phyloP scores from a whole-genome alignment of 2,329 filamentous ascomycete species.

The Trichoderma breve region DNA sequence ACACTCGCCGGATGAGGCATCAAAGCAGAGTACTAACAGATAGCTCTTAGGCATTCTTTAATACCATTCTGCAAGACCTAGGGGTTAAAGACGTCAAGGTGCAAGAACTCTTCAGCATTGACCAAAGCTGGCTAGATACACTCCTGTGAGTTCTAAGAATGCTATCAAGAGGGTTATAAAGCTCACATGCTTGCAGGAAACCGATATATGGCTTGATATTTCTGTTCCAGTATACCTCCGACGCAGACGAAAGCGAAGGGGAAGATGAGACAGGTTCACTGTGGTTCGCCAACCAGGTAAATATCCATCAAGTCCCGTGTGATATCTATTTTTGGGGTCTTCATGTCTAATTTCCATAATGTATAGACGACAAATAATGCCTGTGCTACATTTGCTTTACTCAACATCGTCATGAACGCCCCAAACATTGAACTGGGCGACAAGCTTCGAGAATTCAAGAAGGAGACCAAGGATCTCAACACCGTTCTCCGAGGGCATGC shows the following conservation, averaged over 20 bases:
- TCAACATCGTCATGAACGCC: constrained; percentile 92
- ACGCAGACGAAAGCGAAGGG: constrained; percentile 54
- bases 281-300: constrained; percentile 93
- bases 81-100: constrained; percentile 72
- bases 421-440: constrained; percentile 64
- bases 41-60: constrained; percentile 69
- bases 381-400: constrained; percentile 86
- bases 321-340: not conserved
- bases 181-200: constrained; percentile 46
- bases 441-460: constrained; percentile 70
- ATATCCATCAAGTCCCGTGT: constrained; percentile 12
- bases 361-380: constrained; percentile 75
- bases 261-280: constrained; percentile 50
- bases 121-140: constrained; percentile 60
- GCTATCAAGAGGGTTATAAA: not conserved
- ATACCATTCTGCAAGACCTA: constrained; percentile 75
- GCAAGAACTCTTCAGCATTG: constrained; percentile 72
- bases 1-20: not conserved
- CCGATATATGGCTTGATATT: constrained; percentile 87
- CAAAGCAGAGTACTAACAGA: not conserved
- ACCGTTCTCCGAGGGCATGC: constrained; percentile 73
- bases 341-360: not conserved
- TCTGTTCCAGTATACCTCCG: constrained; percentile 69
- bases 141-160: constrained; percentile 53
- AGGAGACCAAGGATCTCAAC: constrained; percentile 64